phyloP scores from a whole-genome alignment of 1,139 yeast genomes.

The Hansenula lynferdii region DNA sequence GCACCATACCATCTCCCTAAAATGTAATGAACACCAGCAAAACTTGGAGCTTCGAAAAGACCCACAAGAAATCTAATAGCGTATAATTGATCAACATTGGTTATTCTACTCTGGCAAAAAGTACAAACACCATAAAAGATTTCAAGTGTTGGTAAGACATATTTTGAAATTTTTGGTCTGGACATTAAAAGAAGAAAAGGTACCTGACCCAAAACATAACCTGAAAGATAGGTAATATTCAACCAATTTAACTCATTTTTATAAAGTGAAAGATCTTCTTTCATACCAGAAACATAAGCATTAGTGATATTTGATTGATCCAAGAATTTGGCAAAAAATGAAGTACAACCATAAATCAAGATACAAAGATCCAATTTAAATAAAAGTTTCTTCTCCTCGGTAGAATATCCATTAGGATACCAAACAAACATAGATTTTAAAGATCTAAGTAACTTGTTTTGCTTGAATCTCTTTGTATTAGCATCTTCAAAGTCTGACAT shows the following conservation, averaged over 20 bases:
- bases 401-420: not conserved
- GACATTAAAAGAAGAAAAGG: not conserved
- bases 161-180: not conserved
- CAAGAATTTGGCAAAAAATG: not conserved
- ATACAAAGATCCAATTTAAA: slow-evolving; percentile 38
- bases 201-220: not conserved
- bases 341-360: slow-evolving; percentile 33
- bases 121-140: not conserved
- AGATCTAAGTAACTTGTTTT: not conserved
- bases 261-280: slow-evolving; percentile 25
- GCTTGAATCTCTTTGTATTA: not conserved
- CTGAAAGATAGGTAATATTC: not conserved
- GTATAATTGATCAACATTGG: not conserved
- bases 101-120: not conserved
- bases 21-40: not conserved
- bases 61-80: not conserved
- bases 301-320: slow-evolving; percentile 31
- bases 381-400: not conserved
- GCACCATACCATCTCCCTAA: not conserved
- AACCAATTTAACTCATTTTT: not conserved
- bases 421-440: not conserved
- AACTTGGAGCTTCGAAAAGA: not conserved
- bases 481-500: too few relatives aligned
- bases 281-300: slow-evolving; percentile 36
- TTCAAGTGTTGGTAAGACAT: not conserved